Evolutionary conservation across 2,329 filamentous ascomycete species (phyloP).

Genomic region (Diaporthe aspalathi): DNA sequence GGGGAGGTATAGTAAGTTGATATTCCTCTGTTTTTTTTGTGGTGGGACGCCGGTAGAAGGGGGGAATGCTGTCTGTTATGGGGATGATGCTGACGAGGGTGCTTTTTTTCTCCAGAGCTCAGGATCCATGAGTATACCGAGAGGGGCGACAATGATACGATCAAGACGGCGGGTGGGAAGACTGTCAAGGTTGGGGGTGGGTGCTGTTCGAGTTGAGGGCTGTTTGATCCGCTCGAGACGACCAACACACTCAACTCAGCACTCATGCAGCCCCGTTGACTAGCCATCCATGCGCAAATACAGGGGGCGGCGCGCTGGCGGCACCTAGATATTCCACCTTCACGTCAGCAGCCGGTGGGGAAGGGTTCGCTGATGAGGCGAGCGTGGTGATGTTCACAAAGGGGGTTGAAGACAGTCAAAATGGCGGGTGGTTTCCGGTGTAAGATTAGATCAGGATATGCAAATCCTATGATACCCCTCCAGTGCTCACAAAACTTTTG

Average conservation of each 20-base stretch:
- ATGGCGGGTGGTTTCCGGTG: not conserved
- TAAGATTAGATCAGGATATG: conserved; percentile 40
- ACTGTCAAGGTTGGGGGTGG: conserved; percentile 47
- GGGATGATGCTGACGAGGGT: not conserved
- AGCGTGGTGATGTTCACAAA: not conserved
- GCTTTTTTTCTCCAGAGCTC: conserved; percentile 71
- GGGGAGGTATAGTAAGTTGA: conserved; percentile 70
- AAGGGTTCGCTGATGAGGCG: too few relatives aligned
- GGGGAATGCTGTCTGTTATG: not conserved
- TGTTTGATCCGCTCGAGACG: too few relatives aligned
- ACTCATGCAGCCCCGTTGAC: not conserved
- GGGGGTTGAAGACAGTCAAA: not conserved
- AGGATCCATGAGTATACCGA: conserved; percentile 93
- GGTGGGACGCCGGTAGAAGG: too few relatives aligned
- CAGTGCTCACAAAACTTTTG: not conserved
- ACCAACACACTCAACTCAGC: too few relatives aligned
- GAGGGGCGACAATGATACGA: conserved; percentile 90
- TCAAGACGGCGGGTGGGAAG: conserved; percentile 70
- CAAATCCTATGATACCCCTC: conserved; percentile 48
- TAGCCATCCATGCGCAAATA: too few relatives aligned
- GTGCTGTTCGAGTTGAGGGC: conserved; percentile 35
- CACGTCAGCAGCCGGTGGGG: not conserved
- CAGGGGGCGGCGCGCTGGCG: not conserved
- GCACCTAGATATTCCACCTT: too few relatives aligned
- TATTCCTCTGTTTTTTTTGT: not conserved